Conservation (phyloP, 1,284 basidiomycete genomes). For the Xanthoconium separans region DNA sequence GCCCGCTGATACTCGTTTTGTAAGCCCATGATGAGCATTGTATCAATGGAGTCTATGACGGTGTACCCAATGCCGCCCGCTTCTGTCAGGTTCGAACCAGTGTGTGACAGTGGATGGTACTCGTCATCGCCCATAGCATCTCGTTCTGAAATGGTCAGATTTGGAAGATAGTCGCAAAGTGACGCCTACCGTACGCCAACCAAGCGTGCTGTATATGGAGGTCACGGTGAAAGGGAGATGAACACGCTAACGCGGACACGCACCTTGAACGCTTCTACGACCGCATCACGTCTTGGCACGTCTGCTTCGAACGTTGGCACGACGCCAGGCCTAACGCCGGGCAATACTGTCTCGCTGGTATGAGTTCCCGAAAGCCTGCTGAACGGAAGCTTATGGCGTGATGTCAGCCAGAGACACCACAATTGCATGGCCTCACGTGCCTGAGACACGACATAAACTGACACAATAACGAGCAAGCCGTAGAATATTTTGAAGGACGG, state of each 20-base stretch:
- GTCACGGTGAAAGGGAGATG: constrained; percentile 13
- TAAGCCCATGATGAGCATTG: constrained; percentile 84
- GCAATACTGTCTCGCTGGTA: constrained; percentile 9
- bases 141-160: constrained; percentile 54
- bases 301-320: constrained; percentile 47
- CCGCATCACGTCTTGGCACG: constrained; percentile 58
- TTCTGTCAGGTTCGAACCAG: constrained; percentile 73
- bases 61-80: constrained; percentile 85
- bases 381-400: constrained; percentile 12
- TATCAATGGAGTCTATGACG: constrained; percentile 82
- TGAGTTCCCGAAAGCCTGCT: constrained; percentile 1
- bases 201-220: constrained; percentile 65
- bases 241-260: constrained; percentile 23
- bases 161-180: constrained; percentile 1
- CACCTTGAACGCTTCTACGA: constrained; percentile 79
- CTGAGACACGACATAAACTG: constrained; percentile 21
- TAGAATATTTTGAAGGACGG: constrained; percentile 13
- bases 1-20: constrained; percentile 78
- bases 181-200: constrained; percentile 67
- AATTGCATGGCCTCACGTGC: constrained; percentile 8
- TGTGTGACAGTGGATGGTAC: constrained; percentile 77
- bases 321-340: constrained; percentile 21
- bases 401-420: constrained; percentile 3
- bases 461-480: constrained; percentile 10
- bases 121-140: constrained; percentile 90